Percentiles rank a stretch among this genome's conserved stretches.
These are phyloP conservation scores for Diplodia sapinea DNA, from an alignment of 2,329 filamentous ascomycete genomes.

Conservation along the genomic window DNA sequence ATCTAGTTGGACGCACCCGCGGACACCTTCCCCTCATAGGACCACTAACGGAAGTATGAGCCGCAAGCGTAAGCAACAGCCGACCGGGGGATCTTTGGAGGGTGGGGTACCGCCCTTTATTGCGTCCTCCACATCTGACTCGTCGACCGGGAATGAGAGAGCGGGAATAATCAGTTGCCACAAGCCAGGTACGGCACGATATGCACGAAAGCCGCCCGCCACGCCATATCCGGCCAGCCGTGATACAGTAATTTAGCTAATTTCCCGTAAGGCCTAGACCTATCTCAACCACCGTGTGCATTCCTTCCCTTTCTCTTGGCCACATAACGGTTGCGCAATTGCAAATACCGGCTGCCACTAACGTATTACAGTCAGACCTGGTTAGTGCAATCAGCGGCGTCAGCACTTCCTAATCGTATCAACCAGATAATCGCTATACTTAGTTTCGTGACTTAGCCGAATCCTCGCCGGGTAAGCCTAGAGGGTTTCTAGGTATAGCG, in stretches of 20 bases:
- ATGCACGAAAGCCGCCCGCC: not conserved
- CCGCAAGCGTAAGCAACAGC: constrained; percentile 11
- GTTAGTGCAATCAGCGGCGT: no score
- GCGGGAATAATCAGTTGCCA: constrained; percentile 8
- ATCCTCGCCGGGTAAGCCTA: no score
- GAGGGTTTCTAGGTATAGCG: no score
- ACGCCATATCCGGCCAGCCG: not conserved
- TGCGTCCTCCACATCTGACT: constrained; percentile 8
- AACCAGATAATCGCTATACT: no score
- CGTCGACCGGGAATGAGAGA: constrained; percentile 7
- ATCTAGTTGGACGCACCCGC: constrained; percentile 2
- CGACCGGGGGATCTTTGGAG: not conserved
- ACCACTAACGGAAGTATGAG: not conserved
- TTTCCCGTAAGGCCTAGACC: not conserved
- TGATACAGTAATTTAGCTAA: constrained; percentile 3
- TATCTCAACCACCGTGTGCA: not conserved
- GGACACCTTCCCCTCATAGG: not conserved
- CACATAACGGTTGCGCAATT: constrained; percentile 11
- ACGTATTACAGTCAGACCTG: no score
- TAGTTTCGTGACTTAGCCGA: no score
- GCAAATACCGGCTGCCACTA: not conserved
- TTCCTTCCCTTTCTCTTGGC: not conserved
- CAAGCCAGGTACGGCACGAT: constrained; percentile 19
- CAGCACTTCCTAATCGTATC: no score
- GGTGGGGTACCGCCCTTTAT: constrained; percentile 18